Percentiles rank a stretch among this genome's conserved stretches.
Conservation (phyloP, 2,329 filamentous ascomycete genomes). For the Fusarium nodosum region DNA sequence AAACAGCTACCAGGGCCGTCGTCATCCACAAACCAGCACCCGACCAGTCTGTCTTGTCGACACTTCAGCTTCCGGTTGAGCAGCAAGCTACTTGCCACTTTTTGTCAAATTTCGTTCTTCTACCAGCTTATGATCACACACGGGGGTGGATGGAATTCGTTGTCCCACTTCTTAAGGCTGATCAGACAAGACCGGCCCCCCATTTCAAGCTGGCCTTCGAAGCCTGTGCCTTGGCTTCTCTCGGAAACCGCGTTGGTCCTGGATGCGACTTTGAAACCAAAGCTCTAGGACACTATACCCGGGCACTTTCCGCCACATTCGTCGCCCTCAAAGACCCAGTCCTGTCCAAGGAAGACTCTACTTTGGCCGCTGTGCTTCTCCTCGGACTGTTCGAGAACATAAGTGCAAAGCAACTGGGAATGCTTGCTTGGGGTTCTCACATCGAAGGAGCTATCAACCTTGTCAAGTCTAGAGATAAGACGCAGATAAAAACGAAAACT, state of each 20-base stretch:
- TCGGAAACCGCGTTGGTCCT: slow-evolving; percentile 64
- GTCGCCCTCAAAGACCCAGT: slow-evolving; percentile 65
- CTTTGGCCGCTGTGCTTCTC: slow-evolving; percentile 70
- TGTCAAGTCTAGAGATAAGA: slow-evolving; percentile 68
- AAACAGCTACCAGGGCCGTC: slow-evolving; percentile 27
- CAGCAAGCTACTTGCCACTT: slow-evolving; percentile 72
- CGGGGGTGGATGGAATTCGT: slow-evolving; percentile 72
- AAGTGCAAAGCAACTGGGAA: slow-evolving; percentile 66
- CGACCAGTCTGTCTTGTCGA: slow-evolving; percentile 48
- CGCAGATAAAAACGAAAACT: slow-evolving; percentile 66
- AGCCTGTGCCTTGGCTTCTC: slow-evolving; percentile 69
- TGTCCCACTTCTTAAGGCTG: slow-evolving; percentile 65
- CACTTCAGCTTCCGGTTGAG: slow-evolving; percentile 63
- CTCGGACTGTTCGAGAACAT: slow-evolving; percentile 73
- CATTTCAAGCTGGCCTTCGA: slow-evolving; percentile 70
- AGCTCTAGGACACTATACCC: slow-evolving; percentile 67
- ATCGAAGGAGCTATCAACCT: slow-evolving; percentile 74
- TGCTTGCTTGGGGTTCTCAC: slow-evolving; percentile 73
- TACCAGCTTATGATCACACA: slow-evolving; percentile 64
- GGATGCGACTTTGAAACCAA: slow-evolving; percentile 53
- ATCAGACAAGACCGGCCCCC: slow-evolving; percentile 54
- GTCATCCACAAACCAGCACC: slow-evolving; percentile 38
- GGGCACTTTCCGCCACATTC: slow-evolving; percentile 67
- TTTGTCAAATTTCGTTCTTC: slow-evolving; percentile 70
- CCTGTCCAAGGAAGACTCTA: slow-evolving; percentile 66